Percentiles rank a stretch among this genome's conserved stretches.
Conservation (phyloP, 257 asterid species). For the Buddleja alternifolia region DNA sequence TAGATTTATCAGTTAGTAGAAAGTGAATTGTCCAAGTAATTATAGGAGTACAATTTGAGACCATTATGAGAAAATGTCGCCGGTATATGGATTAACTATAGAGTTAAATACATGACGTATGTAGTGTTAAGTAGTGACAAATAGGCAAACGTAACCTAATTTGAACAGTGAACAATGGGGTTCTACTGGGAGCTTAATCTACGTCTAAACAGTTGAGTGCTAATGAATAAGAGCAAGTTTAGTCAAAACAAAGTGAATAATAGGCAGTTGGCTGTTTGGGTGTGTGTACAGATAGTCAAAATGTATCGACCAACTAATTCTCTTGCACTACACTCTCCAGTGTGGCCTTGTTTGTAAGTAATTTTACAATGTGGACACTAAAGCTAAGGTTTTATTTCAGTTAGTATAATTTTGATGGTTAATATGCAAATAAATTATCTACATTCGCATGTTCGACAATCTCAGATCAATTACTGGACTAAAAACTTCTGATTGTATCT, state of each 20-base stretch:
- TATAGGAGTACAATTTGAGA: neutral
- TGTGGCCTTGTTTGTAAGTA: neutral
- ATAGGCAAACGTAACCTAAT: neutral
- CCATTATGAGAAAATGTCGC: neutral
- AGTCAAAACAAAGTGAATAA: neutral
- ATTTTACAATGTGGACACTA: neutral
- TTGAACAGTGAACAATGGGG: neutral
- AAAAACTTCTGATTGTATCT: constrained; percentile 9
- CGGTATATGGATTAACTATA: neutral
- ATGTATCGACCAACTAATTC: neutral
- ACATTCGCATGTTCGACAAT: neutral
- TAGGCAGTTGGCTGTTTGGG: neutral
- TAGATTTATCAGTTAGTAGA: constrained; percentile 17
- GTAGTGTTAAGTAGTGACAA: neutral
- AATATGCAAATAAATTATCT: neutral
- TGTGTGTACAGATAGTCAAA: neutral
- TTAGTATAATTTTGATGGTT: neutral
- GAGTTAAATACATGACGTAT: neutral
- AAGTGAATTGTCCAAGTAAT: neutral
- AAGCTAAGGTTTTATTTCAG: constrained; percentile 14
- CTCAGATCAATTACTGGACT: neutral
- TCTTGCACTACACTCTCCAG: constrained; percentile 1
- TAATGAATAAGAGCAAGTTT: neutral
- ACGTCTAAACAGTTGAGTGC: neutral
- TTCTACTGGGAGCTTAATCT: neutral